A percentile compares a stretch with the other conserved stretches of the same genome.
Conservation (phyloP, 2,329 filamentous ascomycete genomes). For the Pseudopithomyces chartarum region DNA sequence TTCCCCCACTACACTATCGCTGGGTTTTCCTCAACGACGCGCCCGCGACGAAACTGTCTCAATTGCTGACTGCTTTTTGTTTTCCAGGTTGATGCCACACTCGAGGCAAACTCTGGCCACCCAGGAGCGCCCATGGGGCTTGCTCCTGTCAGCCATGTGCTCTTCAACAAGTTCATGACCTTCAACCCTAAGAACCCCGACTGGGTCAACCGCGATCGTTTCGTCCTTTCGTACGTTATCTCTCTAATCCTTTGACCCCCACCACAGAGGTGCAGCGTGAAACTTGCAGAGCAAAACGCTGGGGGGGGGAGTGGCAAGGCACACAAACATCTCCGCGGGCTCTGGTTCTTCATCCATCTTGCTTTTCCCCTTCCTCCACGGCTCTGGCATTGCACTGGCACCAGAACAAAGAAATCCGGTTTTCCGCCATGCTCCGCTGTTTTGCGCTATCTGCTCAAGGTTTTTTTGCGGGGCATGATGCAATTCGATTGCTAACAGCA, state of each 20-base stretch:
- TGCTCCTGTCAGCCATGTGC: conserved; percentile 93
- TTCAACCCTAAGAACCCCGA: conserved; percentile 99
- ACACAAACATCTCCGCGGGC: conserved; percentile 27
- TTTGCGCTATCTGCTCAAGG: conserved; percentile 1
- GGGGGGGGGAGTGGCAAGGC: conserved; percentile 7
- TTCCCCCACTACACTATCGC: conserved; percentile 24
- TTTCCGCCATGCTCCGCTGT: conserved; percentile 22
- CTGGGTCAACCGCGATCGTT: conserved; percentile 97
- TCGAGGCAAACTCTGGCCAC: conserved; percentile 95
- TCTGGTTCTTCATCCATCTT: conserved; percentile 13
- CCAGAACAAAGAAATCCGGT: conserved; percentile 3
- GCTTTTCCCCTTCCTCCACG: conserved; percentile 13
- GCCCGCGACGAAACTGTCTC: conserved; percentile 3
- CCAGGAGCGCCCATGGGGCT: conserved; percentile 97
- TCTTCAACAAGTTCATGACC: conserved; percentile 98
- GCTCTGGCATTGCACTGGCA: conserved; percentile 1
- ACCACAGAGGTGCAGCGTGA: background rate
- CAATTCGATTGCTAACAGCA: conserved; percentile 21
- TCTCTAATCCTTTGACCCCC: background rate
- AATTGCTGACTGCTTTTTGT: conserved; percentile 38
- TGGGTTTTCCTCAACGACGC: conserved; percentile 5
- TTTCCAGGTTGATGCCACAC: conserved; percentile 91
- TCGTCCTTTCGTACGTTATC: conserved; percentile 91
- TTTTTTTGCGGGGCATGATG: background rate
- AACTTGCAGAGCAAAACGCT: conserved; percentile 1